Percentiles rank a stretch among this genome's conserved stretches.
phyloP scores from a whole-genome alignment of 2,329 filamentous ascomycete genomes.

The Scedosporium boydii region DNA sequence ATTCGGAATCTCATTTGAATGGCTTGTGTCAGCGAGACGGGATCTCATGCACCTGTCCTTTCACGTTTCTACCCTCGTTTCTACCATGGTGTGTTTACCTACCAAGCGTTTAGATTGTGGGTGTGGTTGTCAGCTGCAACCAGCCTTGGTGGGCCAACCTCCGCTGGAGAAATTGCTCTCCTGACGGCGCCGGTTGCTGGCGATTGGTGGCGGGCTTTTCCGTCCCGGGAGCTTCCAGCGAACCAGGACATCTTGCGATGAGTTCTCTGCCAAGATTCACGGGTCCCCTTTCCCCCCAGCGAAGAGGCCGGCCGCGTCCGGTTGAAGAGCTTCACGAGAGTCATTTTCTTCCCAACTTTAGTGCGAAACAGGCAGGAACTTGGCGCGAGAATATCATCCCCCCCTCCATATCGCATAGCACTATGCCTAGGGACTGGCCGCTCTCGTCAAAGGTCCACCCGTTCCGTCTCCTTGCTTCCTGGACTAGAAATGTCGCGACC shows the following conservation, averaged over 20 bases:
- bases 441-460: neutral
- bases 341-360: neutral
- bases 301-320: neutral
- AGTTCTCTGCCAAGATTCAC: neutral
- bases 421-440: neutral
- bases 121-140: neutral
- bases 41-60: neutral
- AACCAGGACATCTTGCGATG: neutral
- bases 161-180: neutral
- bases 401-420: neutral
- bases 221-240: neutral
- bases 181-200: neutral
- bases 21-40: constrained; percentile 1
- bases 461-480: neutral
- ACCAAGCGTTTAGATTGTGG: neutral
- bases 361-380: neutral
- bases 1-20: neutral
- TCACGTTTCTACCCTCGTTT: neutral
- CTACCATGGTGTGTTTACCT: neutral
- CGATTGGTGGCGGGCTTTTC: constrained; percentile 1
- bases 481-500: neutral
- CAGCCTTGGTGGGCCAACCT: neutral
- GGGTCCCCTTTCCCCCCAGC: neutral
- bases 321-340: neutral
- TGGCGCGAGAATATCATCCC: neutral